Percentiles rank a stretch among this genome's conserved stretches.
phyloP scores from a whole-genome alignment of 805 yeast species.

The Candida nitratophila region DNA sequence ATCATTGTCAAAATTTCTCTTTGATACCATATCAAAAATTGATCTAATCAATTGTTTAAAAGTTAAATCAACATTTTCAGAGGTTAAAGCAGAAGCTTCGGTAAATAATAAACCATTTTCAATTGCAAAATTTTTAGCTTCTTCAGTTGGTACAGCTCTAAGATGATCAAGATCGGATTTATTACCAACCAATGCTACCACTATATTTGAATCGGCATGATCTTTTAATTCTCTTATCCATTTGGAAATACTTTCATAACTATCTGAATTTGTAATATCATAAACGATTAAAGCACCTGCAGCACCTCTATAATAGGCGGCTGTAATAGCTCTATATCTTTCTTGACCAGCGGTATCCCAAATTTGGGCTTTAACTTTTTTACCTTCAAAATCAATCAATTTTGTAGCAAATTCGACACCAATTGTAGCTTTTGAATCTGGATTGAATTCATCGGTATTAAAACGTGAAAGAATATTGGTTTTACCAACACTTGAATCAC shows the following conservation, averaged over 20 bases:
- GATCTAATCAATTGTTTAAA: slow-evolving; percentile 90
- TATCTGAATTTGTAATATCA: slow-evolving; percentile 86
- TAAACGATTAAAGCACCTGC: slow-evolving; percentile 95
- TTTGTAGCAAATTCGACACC: slow-evolving; percentile 98
- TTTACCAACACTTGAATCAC: slow-evolving; percentile 96
- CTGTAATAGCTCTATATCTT: slow-evolving; percentile 94
- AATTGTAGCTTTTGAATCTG: slow-evolving; percentile 89
- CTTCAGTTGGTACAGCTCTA: slow-evolving; percentile 96
- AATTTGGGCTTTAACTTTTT: slow-evolving; percentile 80
- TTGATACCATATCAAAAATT: slow-evolving; percentile 89
- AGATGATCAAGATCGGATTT: slow-evolving; percentile 86
- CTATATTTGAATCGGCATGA: slow-evolving; percentile 92
- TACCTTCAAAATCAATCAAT: slow-evolving; percentile 81
- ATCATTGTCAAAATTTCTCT: slow-evolving; percentile 77
- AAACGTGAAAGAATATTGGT: slow-evolving; percentile 89
- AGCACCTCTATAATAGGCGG: slow-evolving; percentile 96
- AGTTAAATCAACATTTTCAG: slow-evolving; percentile 91
- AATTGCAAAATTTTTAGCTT: slow-evolving; percentile 88
- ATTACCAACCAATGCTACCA: slow-evolving; percentile 89
- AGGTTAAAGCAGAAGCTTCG: slow-evolving; percentile 90
- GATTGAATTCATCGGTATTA: slow-evolving; percentile 91
- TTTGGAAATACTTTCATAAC: slow-evolving; percentile 77
- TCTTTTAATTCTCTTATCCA: slow-evolving; percentile 89
- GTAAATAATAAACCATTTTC: slow-evolving; percentile 90
- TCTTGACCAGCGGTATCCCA: slow-evolving; percentile 99